Percentiles rank a stretch among this genome's conserved stretches.
phyloP scores from a whole-genome alignment of 305 asterid genomes.

The Solanum hybrid region DNA sequence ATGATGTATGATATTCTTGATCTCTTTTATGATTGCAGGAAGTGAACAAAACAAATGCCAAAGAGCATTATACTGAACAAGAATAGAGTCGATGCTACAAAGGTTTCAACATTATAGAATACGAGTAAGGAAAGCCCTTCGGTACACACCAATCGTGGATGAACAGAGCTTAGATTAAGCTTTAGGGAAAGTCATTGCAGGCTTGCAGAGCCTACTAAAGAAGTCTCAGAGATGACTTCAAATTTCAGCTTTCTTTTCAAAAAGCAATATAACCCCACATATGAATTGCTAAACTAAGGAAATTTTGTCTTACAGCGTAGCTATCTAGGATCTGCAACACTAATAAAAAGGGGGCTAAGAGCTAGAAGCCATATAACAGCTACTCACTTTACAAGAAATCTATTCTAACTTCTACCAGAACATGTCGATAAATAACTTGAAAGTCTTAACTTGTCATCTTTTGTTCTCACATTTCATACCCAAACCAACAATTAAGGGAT shows the following conservation, averaged over 20 bases:
- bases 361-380: neutral
- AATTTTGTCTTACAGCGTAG: neutral
- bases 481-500: neutral
- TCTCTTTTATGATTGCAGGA: no score
- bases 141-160: neutral
- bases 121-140: neutral
- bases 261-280: neutral
- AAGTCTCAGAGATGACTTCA: neutral
- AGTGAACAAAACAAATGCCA: no score
- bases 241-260: neutral
- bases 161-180: neutral
- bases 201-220: neutral
- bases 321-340: neutral
- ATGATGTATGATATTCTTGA: neutral
- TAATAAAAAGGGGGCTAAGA: neutral
- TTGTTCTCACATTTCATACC: neutral
- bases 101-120: neutral
- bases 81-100: neutral
- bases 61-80: no score
- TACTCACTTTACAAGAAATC: neutral
- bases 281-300: neutral
- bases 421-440: neutral
- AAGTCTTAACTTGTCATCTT: neutral
- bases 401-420: neutral
- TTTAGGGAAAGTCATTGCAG: neutral